A percentile compares a stretch with the other conserved stretches of the same genome.
Conservation (phyloP, 2,329 filamentous ascomycete species). For the Fusarium liriodendri region DNA sequence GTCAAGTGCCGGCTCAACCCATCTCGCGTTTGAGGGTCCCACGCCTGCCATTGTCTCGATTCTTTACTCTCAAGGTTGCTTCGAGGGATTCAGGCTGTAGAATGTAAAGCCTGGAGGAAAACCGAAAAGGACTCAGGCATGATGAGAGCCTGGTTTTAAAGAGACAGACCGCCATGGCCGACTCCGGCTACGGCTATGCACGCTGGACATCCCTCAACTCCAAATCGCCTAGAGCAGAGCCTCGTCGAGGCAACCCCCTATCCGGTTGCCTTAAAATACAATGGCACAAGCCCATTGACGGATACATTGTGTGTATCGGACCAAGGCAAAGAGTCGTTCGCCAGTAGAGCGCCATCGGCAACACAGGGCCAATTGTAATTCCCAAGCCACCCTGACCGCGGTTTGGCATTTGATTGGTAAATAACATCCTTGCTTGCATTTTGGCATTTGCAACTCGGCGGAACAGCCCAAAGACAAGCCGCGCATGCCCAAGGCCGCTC, state of each 20-base stretch:
- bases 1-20: constrained; percentile 1
- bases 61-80: neutral
- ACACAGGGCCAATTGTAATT: neutral
- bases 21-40: constrained; percentile 12
- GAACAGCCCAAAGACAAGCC: neutral
- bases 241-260: constrained; percentile 29
- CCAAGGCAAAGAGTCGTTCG: neutral
- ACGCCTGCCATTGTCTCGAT: constrained; percentile 20
- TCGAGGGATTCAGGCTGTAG: neutral
- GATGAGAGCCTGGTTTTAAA: constrained; percentile 18
- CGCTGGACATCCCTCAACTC: constrained; percentile 5
- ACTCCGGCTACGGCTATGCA: constrained; percentile 9
- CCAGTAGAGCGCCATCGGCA: neutral
- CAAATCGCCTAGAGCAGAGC: constrained; percentile 24
- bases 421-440: neutral
- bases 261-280: constrained; percentile 17
- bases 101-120: neutral
- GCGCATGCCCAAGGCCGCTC: neutral
- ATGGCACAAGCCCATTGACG: neutral
- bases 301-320: neutral
- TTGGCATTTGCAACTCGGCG: neutral
- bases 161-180: neutral
- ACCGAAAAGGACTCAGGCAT: neutral
- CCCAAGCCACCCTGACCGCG: neutral
- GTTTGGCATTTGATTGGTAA: neutral